Conservation (phyloP, 192 early-diverging fungal genomes). For the Coemansia sp. region DNA sequence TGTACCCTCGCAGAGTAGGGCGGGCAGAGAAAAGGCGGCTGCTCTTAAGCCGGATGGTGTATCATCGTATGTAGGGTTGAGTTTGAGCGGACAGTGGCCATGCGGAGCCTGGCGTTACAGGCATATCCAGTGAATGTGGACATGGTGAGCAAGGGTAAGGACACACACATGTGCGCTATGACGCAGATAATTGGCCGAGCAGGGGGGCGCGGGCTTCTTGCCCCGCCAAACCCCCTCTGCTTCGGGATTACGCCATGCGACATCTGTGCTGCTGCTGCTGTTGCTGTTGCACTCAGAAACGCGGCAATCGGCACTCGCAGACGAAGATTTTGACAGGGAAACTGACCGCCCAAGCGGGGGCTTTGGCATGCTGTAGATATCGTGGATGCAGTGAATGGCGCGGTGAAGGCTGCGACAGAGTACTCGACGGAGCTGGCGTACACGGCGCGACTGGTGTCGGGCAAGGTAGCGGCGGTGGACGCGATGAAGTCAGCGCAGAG, state of each 20-base stretch:
- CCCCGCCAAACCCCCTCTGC: too few relatives aligned
- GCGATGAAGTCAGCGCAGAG: conserved; percentile 17
- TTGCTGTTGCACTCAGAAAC: too few relatives aligned
- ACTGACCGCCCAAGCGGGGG: too few relatives aligned
- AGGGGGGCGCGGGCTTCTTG: too few relatives aligned
- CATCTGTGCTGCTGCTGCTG: too few relatives aligned
- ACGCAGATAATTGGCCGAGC: neutral
- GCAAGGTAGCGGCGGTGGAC: conserved; percentile 21
- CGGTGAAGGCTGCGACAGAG: conserved; percentile 21
- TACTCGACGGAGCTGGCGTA: conserved; percentile 29
- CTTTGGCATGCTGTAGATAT: conserved; percentile 37
- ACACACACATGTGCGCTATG: neutral
- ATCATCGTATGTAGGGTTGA: conserved; percentile 32
- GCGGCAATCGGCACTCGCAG: too few relatives aligned
- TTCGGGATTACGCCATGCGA: too few relatives aligned
- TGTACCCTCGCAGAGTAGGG: too few relatives aligned
- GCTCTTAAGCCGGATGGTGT: neutral
- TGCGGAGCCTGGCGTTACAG: conserved; percentile 40
- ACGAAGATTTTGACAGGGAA: too few relatives aligned
- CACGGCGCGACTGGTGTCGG: conserved; percentile 29
- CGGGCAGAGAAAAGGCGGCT: too few relatives aligned
- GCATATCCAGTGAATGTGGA: conserved; percentile 23
- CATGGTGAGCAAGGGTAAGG: conserved; percentile 35
- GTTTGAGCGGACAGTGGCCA: conserved; percentile 37
- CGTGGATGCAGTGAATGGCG: conserved; percentile 19